Evolutionary conservation across 352 stramenopile species (phyloP).

Genomic region (Globisporangium acanthophoron): DNA sequence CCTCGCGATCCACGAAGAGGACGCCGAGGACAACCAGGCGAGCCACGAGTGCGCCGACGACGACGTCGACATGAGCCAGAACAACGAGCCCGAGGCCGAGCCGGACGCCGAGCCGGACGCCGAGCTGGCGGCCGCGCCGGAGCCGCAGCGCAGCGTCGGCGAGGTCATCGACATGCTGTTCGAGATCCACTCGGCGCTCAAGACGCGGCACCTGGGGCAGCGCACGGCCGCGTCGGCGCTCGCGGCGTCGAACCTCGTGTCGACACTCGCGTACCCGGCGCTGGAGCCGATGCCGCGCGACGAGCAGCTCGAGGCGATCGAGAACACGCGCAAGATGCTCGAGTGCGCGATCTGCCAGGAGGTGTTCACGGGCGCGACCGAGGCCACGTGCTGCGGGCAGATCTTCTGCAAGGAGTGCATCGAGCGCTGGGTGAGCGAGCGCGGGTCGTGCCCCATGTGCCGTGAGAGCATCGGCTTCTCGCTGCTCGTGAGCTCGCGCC

Average conservation of each 20-base stretch:
- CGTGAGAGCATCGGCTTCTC: constrained; percentile 67
- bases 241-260: constrained; percentile 73
- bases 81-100: constrained; percentile 3
- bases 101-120: constrained; percentile 8
- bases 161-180: constrained; percentile 84
- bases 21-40: constrained; percentile 20
- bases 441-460: constrained; percentile 80
- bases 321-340: constrained; percentile 84
- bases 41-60: constrained; percentile 14
- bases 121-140: constrained; percentile 19
- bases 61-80: constrained; percentile 17
- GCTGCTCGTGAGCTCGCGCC: constrained; percentile 52
- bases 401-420: constrained; percentile 85
- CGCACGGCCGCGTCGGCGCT: constrained; percentile 69
- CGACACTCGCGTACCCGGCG: constrained; percentile 49
- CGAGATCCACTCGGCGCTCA: constrained; percentile 79
- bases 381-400: constrained; percentile 78
- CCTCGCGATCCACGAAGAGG: constrained; percentile 14
- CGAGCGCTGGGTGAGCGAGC: constrained; percentile 78
- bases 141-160: constrained; percentile 34
- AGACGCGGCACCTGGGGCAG: constrained; percentile 69
- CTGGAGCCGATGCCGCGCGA: constrained; percentile 56
- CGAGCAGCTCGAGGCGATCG: constrained; percentile 67
- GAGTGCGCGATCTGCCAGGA: constrained; percentile 85
- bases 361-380: constrained; percentile 65